phyloP scores from a whole-genome alignment of 805 yeast genomes.

The Kurtzmaniella cleridarum region DNA sequence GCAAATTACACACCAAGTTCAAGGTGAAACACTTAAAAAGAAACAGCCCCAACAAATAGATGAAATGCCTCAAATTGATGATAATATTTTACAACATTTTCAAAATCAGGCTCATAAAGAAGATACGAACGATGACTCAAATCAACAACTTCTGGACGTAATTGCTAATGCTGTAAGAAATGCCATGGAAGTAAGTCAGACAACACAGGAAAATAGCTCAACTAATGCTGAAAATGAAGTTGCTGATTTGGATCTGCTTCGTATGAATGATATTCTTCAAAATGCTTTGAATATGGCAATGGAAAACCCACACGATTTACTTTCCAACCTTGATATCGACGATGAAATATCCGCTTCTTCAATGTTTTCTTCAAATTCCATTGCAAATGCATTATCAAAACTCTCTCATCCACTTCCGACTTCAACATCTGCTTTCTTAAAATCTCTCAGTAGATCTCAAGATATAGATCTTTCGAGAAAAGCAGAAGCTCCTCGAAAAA shows the following conservation, averaged over 20 bases:
- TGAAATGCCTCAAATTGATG: constrained; percentile 30
- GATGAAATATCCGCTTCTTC: constrained; percentile 8
- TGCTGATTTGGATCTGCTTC: constrained; percentile 49
- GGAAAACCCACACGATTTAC: constrained; percentile 50
- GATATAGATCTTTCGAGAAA: constrained; percentile 7
- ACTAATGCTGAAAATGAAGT: constrained; percentile 13
- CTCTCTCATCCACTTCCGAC: constrained; percentile 8
- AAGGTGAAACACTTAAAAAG: constrained; percentile 13
- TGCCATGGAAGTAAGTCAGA: constrained; percentile 21
- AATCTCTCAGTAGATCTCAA: constrained; percentile 11
- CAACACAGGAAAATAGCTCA: neutral
- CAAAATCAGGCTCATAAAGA: constrained; percentile 27
- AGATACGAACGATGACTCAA: constrained; percentile 5
- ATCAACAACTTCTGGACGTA: neutral
- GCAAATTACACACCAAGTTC: constrained; percentile 27
- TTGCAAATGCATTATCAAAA: constrained; percentile 7
- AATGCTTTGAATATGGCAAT: constrained; percentile 75
- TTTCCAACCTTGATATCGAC: constrained; percentile 30
- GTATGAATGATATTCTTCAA: constrained; percentile 66
- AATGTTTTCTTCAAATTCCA: constrained; percentile 1
- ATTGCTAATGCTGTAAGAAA: constrained; percentile 51
- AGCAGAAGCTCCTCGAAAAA: constrained; percentile 9
- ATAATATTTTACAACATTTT: constrained; percentile 31
- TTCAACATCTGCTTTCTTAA: constrained; percentile 11
- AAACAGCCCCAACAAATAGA: constrained; percentile 8